Conservation (phyloP, 306 rosid species). For the Senna siamea region DNA sequence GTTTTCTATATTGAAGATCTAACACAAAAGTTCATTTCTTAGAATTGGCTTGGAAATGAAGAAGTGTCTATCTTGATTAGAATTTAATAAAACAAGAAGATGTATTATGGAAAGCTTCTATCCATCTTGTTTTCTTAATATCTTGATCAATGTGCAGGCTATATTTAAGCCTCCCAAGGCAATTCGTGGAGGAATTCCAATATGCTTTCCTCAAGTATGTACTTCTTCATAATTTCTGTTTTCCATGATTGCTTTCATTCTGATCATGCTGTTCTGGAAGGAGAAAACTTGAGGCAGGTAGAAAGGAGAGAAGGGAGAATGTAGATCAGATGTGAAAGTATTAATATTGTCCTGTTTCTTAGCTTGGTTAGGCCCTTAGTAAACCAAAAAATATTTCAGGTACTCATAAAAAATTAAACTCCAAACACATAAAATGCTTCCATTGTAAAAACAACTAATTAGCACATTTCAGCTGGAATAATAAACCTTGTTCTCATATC, state of each 20-base stretch:
- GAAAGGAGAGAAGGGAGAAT: conserved; percentile 15
- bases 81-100: not conserved
- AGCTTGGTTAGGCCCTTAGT: not conserved
- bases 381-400: not conserved
- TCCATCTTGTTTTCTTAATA: conserved; percentile 22
- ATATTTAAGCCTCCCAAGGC: conserved; percentile 70
- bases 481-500: conserved; percentile 2
- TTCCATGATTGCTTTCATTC: conserved; percentile 35
- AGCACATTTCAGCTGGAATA: not conserved
- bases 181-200: conserved; percentile 89
- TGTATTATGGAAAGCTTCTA: conserved; percentile 11
- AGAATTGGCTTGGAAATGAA: conserved; percentile 8
- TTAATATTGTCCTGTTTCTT: not conserved
- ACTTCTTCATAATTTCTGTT: conserved; percentile 40
- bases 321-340: not conserved
- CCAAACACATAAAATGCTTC: not conserved
- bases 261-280: conserved; percentile 19
- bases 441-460: not conserved
- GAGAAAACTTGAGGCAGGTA: conserved; percentile 13
- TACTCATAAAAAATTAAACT: not conserved
- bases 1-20: conserved; percentile 23
- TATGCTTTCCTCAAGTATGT: conserved; percentile 89
- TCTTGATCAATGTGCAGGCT: conserved; percentile 56
- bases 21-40: not conserved
- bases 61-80: conserved; percentile 22